Evolutionary conservation across 2,329 filamentous ascomycete genomes (phyloP), one percentile per base, ranked within the genome.

Genomic region (Graphiopsis chlorocephala): DNA sequence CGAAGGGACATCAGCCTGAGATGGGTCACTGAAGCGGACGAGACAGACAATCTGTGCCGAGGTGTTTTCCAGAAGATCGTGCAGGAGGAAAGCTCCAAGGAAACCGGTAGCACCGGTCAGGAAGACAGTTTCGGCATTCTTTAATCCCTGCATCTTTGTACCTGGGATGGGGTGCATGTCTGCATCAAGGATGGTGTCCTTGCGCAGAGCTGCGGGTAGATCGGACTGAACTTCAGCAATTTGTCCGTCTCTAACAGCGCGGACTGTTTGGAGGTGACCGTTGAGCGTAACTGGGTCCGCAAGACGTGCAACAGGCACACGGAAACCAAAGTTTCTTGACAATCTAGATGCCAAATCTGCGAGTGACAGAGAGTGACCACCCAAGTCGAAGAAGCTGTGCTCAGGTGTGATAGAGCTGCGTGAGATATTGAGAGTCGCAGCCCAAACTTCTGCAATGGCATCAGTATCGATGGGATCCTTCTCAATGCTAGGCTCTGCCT

Each of bases 341-440:
- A 93, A 75, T 35, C 87, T 86, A 28, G 87, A 87, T n/a, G 90
- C 87, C 28, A 94, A 82, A 66, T 92, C 89, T 0, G 91, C 91
- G n/a, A 94, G 84, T 1, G 87, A 87, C 61, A 94, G 79, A 0
- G 90, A 93, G 76, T 94, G 91, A 0, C 91, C 91, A 38, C 91
- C 91, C 1, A 94, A 80, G 66, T 93, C 91, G 73, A 93, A 94
- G 77, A 94, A 94, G 74, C 88, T 89, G 74, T 92, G 88, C 67
- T 91, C 87, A 1, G 84, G 72, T 61, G 88, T 90, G 26, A 93
- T 85, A 23, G 84, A 81, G 47, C 78, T 83, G 11, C 82, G 78
- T 0, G 89, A 84, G n/a, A 89, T 84, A 67, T 88, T 87, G 15
- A 94, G 81, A 28, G 88, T 85, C 2, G 86, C 82, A 2, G 90